Evolutionary conservation across 2,329 filamentous ascomycete species (phyloP).

Genomic region (Nemania abortiva): DNA sequence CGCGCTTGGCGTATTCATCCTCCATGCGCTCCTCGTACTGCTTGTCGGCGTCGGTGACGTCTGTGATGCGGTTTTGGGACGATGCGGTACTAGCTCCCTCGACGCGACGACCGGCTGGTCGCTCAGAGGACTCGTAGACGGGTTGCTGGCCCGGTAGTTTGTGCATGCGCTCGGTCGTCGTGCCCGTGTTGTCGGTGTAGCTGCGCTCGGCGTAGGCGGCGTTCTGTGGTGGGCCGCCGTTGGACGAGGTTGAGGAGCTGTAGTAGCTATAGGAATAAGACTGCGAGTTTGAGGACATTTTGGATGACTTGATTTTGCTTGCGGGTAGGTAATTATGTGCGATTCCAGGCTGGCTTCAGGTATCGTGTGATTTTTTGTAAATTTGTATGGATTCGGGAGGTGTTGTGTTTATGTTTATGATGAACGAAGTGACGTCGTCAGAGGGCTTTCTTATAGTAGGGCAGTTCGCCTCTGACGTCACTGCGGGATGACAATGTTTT

Average conservation of each 20-base stretch:
- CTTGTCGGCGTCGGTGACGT: slow-evolving; percentile 31
- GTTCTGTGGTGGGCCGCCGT: slow-evolving; percentile 30
- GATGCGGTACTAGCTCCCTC: slow-evolving; percentile 6
- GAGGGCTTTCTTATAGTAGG: background rate
- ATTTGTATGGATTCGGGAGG: background rate
- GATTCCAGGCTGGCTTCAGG: background rate
- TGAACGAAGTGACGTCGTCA: background rate
- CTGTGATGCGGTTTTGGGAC: slow-evolving; percentile 32
- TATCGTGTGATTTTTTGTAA: background rate
- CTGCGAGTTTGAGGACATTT: slow-evolving; percentile 28
- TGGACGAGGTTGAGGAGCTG: slow-evolving; percentile 34
- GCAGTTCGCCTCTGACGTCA: slow-evolving; percentile 33
- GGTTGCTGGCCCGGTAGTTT: slow-evolving; percentile 36
- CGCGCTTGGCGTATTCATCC: slow-evolving; percentile 33
- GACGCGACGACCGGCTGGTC: slow-evolving; percentile 10
- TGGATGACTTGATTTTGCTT: background rate
- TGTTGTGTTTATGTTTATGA: background rate
- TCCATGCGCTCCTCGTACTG: slow-evolving; percentile 31
- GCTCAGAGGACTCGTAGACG: slow-evolving; percentile 35
- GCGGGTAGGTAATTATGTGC: background rate
- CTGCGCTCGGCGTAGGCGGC: slow-evolving; percentile 39
- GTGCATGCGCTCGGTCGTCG: slow-evolving; percentile 34
- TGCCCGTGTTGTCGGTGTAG: slow-evolving; percentile 32
- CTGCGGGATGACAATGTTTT: background rate
- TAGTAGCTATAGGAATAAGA: slow-evolving; percentile 39